Evolutionary conservation across 2,329 filamentous ascomycete species (phyloP).

Genomic region (Beauveria sp.): DNA sequence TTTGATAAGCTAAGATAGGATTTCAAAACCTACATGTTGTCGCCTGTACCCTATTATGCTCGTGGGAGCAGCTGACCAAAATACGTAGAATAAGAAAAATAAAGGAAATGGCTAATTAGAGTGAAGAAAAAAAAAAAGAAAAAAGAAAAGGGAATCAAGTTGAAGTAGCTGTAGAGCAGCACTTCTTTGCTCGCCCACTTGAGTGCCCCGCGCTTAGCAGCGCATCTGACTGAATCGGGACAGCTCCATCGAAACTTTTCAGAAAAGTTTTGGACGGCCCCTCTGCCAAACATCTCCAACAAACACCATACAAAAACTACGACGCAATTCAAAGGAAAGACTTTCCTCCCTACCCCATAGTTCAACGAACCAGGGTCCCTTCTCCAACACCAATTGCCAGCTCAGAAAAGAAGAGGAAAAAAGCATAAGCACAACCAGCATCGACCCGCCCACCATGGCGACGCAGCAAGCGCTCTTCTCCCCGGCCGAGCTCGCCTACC

Average conservation of each 20-base stretch:
- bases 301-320: neutral
- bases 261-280: slow-evolving; percentile 7
- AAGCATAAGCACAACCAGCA: neutral
- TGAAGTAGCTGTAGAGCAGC: too few relatives aligned
- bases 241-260: slow-evolving; percentile 9
- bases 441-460: slow-evolving; percentile 41
- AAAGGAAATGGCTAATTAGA: neutral
- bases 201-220: neutral
- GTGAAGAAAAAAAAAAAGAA: neutral
- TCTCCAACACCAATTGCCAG: neutral
- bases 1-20: too few relatives aligned
- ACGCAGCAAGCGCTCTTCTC: slow-evolving; percentile 72
- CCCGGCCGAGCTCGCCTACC: slow-evolving; percentile 91
- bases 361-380: neutral
- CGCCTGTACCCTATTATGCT: too few relatives aligned
- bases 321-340: neutral
- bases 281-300: neutral
- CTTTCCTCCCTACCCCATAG: too few relatives aligned
- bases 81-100: neutral
- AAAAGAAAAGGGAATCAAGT: neutral
- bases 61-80: too few relatives aligned
- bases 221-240: neutral
- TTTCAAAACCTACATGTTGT: too few relatives aligned
- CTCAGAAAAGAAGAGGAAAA: neutral
- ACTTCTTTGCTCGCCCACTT: neutral